Percentiles rank a stretch among this genome's conserved stretches.
These are phyloP conservation scores for Mortierella sp. DNA, from an alignment of 371 early-diverging fungal species.

Conservation along the genomic window DNA sequence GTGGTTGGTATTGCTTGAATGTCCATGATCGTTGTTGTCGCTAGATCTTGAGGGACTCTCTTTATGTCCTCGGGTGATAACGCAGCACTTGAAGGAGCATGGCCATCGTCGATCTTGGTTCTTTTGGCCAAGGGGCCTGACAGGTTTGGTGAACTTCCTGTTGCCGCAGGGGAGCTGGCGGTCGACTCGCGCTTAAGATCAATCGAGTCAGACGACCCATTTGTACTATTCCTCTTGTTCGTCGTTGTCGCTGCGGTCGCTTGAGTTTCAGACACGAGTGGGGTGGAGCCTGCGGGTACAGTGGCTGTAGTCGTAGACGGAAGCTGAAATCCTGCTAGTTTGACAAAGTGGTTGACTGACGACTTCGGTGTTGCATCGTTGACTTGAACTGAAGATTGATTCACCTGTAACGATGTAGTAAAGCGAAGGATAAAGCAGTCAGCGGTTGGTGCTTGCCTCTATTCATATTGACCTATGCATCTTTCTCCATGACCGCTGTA, in stretches of 20 bases:
- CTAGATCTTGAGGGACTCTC: slow-evolving; percentile 5
- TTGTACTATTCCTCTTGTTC: slow-evolving; percentile 20
- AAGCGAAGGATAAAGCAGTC: no score
- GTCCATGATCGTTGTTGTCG: not conserved
- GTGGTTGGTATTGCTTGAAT: not conserved
- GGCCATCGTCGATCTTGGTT: slow-evolving; percentile 30
- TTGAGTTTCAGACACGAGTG: slow-evolving; percentile 4
- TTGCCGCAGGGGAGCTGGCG: slow-evolving; percentile 40
- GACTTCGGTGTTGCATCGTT: slow-evolving; percentile 57
- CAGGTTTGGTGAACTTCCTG: slow-evolving; percentile 41
- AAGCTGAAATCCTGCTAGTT: slow-evolving; percentile 67
- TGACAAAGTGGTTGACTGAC: slow-evolving; percentile 57
- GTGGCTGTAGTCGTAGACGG: slow-evolving; percentile 38
- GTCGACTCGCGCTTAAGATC: slow-evolving; percentile 48
- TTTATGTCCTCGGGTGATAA: slow-evolving; percentile 14
- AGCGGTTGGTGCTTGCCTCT: no score
- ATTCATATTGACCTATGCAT: no score
- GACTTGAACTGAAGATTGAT: slow-evolving; percentile 57
- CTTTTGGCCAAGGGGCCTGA: slow-evolving; percentile 35
- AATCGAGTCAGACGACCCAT: slow-evolving; percentile 13
- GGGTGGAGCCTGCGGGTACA: slow-evolving; percentile 8
- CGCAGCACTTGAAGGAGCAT: slow-evolving; percentile 6
- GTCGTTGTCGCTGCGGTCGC: not conserved
- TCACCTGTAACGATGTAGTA: slow-evolving; percentile 38
- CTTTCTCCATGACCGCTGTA: not conserved